Evolutionary conservation across 2,329 filamentous ascomycete genomes (phyloP), one percentile per base, ranked within the genome.

Genomic region (Bipolaris zeicola): DNA sequence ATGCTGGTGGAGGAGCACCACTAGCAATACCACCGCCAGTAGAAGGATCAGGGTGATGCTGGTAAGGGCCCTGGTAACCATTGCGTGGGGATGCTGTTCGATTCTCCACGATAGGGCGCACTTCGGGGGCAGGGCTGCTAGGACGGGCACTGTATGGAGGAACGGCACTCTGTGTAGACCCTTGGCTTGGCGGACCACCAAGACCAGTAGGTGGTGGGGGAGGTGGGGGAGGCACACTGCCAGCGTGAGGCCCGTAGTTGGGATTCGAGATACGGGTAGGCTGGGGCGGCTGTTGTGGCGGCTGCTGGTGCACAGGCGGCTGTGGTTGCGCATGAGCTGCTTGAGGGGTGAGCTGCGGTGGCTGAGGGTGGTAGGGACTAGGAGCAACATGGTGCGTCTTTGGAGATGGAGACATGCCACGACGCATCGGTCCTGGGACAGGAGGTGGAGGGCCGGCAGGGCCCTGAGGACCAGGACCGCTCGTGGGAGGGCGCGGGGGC

Each of bases 41-140:
- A 46, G 81, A 75, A 39, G 85, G 76, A 61, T 92, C 90, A 43
- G 86, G 85, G 64, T 92, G 91, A 63, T 90, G 89, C 65, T 89
- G 82, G 71, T 91, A 96, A 62, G 89, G 90, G 61, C 91, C 90
- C 68, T 93, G 91, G 70, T 95, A 96, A 6, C 87, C 87, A 37
- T 91, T 89, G 70, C 92, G 93, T 57, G 93, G 93, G n/a, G 94
- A 97, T n/a, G 91, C 86, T 77, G 93, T 90, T 58, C 90, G 87
- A 71, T 89, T 91, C 64, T 96, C 93, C 63, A 94, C 85, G 61
- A 95, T 84, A 1, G 90, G 89, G 50, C 92, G 87, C 44, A 92
- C 88, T 64, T 97, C 94, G 48, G 89, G 86, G n/a, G 91, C 86
- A 57, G 93, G 91, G 74, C 90, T 96, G 67, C 87, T 87, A 28